Base-by-base conservation (phyloP, 2,329 filamentous ascomycete species). In the Sordariomycetes sp. region DNA sequence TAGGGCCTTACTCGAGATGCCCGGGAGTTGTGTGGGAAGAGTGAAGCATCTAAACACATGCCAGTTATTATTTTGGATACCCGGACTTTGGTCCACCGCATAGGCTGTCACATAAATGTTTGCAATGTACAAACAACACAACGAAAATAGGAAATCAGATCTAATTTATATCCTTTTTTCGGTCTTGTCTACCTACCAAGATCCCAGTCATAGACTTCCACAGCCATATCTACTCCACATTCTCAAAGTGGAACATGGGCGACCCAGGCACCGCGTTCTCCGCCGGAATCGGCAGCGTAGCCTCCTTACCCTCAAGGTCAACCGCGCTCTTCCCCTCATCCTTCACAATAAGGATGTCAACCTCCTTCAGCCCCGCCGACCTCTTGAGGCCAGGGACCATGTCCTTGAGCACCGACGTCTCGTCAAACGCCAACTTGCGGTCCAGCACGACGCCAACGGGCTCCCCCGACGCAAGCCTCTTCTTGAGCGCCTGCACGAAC, bases 401-500 rank as follows among this genome's bases (percentile, higher is more conserved):
- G 65, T 90, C 84, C 57, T 76, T 70, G 58, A 97, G 76, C 36
- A 86, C 87, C 59, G 80, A 77, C 53, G 84, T 76, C 76, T 99
- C 94, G 65, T 96, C 86, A 69, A 97, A 99, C 1, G 82, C 79
- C 60, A 99, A 76, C 72, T 92, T 89, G 62, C 90, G 81, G 67
- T 92, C 84, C 66, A 97, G 85, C 10, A 96, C 89, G 2, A 73
- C 76, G 25, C 80, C 76, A 1, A 82, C 74, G 15, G 76, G 73
- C 71, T 92, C 83, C 60, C 88, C 86, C 54, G 78, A 77, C 58
- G 90, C 77, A 58, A 99, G 80, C 56, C 89, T 83, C 70, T 82
- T 88, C 85, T 96, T 96, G 60, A 97, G 76, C 7, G 70, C 74
- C 74, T 97, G 91, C 54, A 96, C 85, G 67, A 96, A 97, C 0